Conservation (phyloP, 2,329 filamentous ascomycete genomes). For the Cladosporium sphaerospermum region DNA sequence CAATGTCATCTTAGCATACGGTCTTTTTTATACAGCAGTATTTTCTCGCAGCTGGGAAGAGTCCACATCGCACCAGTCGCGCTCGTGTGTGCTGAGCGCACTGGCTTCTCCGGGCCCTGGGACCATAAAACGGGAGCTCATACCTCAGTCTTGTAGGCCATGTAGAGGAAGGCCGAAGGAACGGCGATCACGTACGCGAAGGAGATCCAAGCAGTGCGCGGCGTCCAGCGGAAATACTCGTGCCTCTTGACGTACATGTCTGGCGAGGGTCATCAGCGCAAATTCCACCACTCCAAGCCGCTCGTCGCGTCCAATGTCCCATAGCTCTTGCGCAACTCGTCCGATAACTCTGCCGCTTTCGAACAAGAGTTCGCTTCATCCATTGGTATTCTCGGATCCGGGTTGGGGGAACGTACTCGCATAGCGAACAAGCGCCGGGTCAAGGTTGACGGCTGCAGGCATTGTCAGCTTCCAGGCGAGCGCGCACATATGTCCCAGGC, state of each 20-base stretch:
- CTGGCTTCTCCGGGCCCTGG: too few species aligned
- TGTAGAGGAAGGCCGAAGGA: constrained; percentile 62
- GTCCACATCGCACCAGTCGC: too few species aligned
- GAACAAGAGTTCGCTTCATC: too few species aligned
- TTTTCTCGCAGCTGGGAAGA: background rate
- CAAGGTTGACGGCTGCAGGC: constrained; percentile 42
- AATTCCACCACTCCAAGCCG: too few species aligned
- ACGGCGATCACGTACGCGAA: constrained; percentile 71
- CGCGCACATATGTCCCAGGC: background rate
- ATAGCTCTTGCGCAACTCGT: background rate
- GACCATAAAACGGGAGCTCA: constrained; percentile 37
- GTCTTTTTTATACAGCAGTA: too few species aligned
- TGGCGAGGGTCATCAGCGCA: constrained; percentile 35
- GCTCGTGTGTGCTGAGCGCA: too few species aligned
- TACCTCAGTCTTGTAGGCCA: constrained; percentile 80
- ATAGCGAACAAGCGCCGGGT: constrained; percentile 53
- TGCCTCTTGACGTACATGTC: constrained; percentile 79
- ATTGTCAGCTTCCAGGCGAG: constrained; percentile 15
- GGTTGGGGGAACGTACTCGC: constrained; percentile 41
- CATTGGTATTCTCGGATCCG: constrained; percentile 21
- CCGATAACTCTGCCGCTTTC: background rate
- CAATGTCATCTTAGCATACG: background rate
- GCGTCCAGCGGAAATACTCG: constrained; percentile 94
- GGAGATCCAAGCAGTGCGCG: constrained; percentile 70
- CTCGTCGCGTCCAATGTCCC: background rate